A percentile compares a stretch with the other conserved stretches of the same genome.
These are phyloP conservation scores for Lactarius trivialis DNA, from an alignment of 768 basidiomycete genomes.

Conservation along the genomic window DNA sequence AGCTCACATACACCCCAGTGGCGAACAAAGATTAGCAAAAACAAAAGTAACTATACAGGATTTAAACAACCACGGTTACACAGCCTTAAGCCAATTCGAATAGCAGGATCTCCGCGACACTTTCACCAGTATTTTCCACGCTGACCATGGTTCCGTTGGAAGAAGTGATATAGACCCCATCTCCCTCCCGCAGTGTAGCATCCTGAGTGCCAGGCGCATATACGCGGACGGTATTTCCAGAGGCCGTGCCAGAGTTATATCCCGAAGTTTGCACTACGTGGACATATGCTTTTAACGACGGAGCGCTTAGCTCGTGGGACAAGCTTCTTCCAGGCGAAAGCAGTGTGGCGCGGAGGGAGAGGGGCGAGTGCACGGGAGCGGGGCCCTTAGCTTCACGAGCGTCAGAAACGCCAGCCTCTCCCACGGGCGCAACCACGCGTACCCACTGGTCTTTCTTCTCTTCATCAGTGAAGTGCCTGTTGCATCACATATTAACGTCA, in stretches of 20 bases:
- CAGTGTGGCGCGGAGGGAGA: slow-evolving; percentile 71
- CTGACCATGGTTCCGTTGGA: slow-evolving; percentile 38
- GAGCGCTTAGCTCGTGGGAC: slow-evolving; percentile 36
- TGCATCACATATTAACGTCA: background rate
- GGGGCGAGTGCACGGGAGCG: slow-evolving; percentile 65
- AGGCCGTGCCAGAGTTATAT: slow-evolving; percentile 54
- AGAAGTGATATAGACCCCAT: slow-evolving; percentile 69
- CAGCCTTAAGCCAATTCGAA: slow-evolving; percentile 61
- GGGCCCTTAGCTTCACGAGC: slow-evolving; percentile 69
- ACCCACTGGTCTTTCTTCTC: slow-evolving; percentile 73
- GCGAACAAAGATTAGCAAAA: background rate
- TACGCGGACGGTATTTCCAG: slow-evolving; percentile 56
- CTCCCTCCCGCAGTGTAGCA: slow-evolving; percentile 71
- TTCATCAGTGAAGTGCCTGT: slow-evolving; percentile 67
- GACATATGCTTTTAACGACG: slow-evolving; percentile 55
- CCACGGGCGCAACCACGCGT: slow-evolving; percentile 70
- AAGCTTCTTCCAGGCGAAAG: slow-evolving; percentile 50
- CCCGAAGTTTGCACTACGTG: slow-evolving; percentile 84
- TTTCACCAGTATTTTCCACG: slow-evolving; percentile 60
- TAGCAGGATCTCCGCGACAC: slow-evolving; percentile 63
- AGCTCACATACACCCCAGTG: background rate
- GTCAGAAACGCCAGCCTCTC: slow-evolving; percentile 47
- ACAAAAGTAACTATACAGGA: background rate
- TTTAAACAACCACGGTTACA: background rate
- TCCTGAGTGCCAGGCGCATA: slow-evolving; percentile 34